Percentiles rank a stretch among this genome's conserved stretches.
Evolutionary conservation across 805 yeast species (phyloP).

Genomic region (Cyberlindnera meyerae): DNA sequence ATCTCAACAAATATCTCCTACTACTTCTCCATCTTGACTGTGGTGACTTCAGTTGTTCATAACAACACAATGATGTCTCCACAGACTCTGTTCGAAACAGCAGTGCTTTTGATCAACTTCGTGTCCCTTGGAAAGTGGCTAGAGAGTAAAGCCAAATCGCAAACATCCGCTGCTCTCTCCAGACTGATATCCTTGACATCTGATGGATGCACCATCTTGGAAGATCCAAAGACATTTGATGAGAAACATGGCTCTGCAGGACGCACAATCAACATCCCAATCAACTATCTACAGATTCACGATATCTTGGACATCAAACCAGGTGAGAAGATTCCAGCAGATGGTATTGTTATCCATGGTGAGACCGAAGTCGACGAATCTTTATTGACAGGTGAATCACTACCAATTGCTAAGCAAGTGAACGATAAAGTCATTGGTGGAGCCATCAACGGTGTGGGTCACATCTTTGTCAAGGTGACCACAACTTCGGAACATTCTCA

Average conservation of each 20-base stretch:
- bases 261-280: constrained; percentile 47
- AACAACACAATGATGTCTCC: constrained; percentile 46
- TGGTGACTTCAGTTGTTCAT: constrained; percentile 42
- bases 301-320: constrained; percentile 79
- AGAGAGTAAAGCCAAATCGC: constrained; percentile 90
- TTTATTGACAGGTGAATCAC: constrained; percentile 84
- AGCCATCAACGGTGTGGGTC: constrained; percentile 76
- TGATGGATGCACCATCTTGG: constrained; percentile 60
- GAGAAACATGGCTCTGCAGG: constrained; percentile 15
- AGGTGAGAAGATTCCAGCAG: constrained; percentile 88
- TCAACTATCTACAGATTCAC: constrained; percentile 70
- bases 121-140: constrained; percentile 87
- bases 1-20: constrained; percentile 79
- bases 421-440: constrained; percentile 83
- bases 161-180: constrained; percentile 85
- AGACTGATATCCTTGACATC: constrained; percentile 79
- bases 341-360: constrained; percentile 77
- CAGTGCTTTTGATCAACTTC: constrained; percentile 77
- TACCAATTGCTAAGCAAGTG: constrained; percentile 57
- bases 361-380: constrained; percentile 85
- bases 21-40: constrained; percentile 62
- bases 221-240: constrained; percentile 29
- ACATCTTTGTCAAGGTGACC: constrained; percentile 62
- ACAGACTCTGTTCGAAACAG: constrained; percentile 75
- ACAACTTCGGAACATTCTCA: constrained; percentile 80